These are phyloP conservation scores for Candida schatavii DNA, from an alignment of 805 yeast genomes.

Conservation along the genomic window DNA sequence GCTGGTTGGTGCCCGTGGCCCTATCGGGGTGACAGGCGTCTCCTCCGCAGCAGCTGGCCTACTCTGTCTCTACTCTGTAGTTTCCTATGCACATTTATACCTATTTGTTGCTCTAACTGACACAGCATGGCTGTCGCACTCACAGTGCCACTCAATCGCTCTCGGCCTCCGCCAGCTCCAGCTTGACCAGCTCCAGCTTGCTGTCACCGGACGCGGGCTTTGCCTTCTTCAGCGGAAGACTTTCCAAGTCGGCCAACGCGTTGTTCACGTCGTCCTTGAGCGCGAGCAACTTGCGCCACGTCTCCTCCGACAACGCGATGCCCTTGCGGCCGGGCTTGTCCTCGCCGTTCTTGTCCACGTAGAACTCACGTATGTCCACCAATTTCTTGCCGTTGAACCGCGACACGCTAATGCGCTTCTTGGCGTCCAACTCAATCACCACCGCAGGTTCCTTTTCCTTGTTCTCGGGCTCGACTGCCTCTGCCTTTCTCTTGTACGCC, in stretches of 20 bases:
- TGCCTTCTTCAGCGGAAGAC: slow-evolving; percentile 6
- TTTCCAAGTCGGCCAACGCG: slow-evolving; percentile 43
- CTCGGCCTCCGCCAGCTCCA: slow-evolving; percentile 4
- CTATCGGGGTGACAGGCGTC: too few relatives aligned
- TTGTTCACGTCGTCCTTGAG: slow-evolving; percentile 45
- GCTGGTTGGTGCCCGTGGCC: too few relatives aligned
- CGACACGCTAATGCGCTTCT: slow-evolving; percentile 70
- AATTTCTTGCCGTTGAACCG: slow-evolving; percentile 63
- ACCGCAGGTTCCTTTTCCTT: background rate
- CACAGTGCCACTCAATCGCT: slow-evolving; percentile 2
- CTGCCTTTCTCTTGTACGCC: slow-evolving; percentile 6
- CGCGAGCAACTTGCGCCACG: slow-evolving; percentile 50
- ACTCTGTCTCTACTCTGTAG: too few relatives aligned
- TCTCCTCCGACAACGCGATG: slow-evolving; percentile 55
- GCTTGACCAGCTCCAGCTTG: too few relatives aligned
- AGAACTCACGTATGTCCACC: slow-evolving; percentile 84
- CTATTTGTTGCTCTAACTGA: background rate
- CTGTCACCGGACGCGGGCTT: slow-evolving; percentile 3
- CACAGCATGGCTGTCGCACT: too few relatives aligned
- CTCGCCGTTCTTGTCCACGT: slow-evolving; percentile 51
- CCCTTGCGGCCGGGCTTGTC: slow-evolving; percentile 82
- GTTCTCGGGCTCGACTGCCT: background rate
- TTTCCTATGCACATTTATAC: background rate
- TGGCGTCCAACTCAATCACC: slow-evolving; percentile 27
- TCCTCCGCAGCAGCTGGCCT: too few relatives aligned